A percentile compares a stretch with the other conserved stretches of the same genome.
These are phyloP conservation scores for Pseudopyrenochaeta lycopersici DNA, from an alignment of 2,329 filamentous ascomycete species.

Conservation along the genomic window DNA sequence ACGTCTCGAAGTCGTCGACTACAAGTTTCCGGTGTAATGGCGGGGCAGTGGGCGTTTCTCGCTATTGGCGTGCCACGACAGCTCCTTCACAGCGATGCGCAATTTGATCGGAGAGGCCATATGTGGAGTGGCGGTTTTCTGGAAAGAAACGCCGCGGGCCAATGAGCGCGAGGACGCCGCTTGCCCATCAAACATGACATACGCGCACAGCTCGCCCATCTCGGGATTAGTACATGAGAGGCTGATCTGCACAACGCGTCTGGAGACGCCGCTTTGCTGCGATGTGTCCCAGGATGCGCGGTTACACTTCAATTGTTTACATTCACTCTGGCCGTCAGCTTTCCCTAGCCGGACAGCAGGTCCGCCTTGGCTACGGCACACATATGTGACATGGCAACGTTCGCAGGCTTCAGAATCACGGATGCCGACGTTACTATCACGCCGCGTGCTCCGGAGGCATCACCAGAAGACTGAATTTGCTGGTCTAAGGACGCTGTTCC, in stretches of 20 bases:
- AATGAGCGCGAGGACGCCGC: conserved; percentile 24
- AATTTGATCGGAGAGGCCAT: conserved; percentile 29
- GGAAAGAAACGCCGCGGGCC: conserved; percentile 23
- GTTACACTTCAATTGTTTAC: conserved; percentile 16
- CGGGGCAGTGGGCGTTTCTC: conserved; percentile 29
- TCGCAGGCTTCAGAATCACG: conserved; percentile 19
- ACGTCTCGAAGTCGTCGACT: conserved; percentile 18
- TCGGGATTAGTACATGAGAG: conserved; percentile 13
- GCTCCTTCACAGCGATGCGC: conserved; percentile 22
- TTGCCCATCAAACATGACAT: conserved; percentile 15
- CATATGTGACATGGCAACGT: conserved; percentile 19
- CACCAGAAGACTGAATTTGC: conserved; percentile 21
- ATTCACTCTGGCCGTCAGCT: conserved; percentile 3
- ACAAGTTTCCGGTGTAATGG: conserved; percentile 19
- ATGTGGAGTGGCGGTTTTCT: conserved; percentile 29
- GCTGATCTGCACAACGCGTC: conserved; percentile 30
- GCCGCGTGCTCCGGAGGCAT: conserved; percentile 17
- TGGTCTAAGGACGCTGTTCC: conserved; percentile 22
- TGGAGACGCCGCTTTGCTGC: conserved; percentile 24
- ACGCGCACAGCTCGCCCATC: conserved; percentile 9
- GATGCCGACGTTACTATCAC: conserved; percentile 19
- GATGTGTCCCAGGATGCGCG: conserved; percentile 41
- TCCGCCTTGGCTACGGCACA: conserved; percentile 21
- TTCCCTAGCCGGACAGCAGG: conserved; percentile 4
- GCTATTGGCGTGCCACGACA: conserved; percentile 30